Base-by-base conservation (phyloP, 129 eudicot genomes). In the Chrysanthemum seticuspe region DNA sequence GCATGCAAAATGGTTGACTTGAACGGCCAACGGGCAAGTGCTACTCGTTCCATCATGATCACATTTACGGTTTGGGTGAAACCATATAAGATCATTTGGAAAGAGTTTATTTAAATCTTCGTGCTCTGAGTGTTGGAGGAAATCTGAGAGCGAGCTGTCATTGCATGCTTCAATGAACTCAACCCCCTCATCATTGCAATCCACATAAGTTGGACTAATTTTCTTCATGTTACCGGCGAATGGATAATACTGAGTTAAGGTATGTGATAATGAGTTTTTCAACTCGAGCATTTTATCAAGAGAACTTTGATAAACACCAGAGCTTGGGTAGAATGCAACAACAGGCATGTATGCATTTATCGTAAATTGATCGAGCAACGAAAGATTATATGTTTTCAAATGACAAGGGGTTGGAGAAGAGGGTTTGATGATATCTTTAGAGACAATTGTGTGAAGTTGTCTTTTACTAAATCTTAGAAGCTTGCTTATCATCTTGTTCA, bases 141-240 rank as follows among this genome's bases (percentile, higher is more conserved):
- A 36, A 15, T 79, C 58, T 2, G 65, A 48, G 13, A 73, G 50
- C 9, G 18, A 6, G 65, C 57, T 51, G 6, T 8, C 2, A 15
- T 27, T 44, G 56, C 0, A 47, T 6, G 75, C 79, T 51, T 67
- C 75, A 0, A 59, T 6, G 47, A 72, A 73, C 9, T 73, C 71
- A 10, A 34, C 70, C 4, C 83, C 82, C 36, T 56, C 54, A 10
- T 79, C 79, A 14, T 67, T 79, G 29, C 78, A 79, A 58, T 49
- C 45, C 13, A 79, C 19, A 2, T 13, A 13, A 13, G 67, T 2
- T 34, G 31, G 19, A 54, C 3, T 29, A 3, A 45, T 59, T n/a
- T 59, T 10, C 45, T 3, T 31, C 21, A 21, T 21, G 21, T 21
- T 21, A 21, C 21, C 21, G 21, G 21, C 21, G 21, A 21, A 21